These are phyloP conservation scores for Leishmania tarentolae DNA, from an alignment of 208 protist genomes.

Conservation along the genomic window DNA sequence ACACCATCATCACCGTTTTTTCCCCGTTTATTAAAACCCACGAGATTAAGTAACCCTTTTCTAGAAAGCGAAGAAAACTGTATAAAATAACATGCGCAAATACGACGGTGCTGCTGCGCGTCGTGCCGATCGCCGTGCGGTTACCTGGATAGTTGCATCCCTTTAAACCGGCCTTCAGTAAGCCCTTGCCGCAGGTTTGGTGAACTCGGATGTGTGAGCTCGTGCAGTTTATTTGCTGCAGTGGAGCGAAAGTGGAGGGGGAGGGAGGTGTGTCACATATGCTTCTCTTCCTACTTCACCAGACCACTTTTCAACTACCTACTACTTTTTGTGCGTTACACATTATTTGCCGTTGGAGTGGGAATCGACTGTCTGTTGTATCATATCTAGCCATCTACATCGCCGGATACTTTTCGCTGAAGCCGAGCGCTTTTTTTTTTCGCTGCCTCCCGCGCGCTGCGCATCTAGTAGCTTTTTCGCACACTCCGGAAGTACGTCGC, in stretches of 20 bases:
- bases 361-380: neutral
- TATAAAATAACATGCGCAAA: neutral
- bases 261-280: neutral
- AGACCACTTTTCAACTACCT: neutral
- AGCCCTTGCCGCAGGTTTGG: neutral
- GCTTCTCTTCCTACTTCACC: neutral
- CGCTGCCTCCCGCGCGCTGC: neutral
- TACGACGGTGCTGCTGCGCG: neutral
- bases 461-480: neutral
- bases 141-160: neutral
- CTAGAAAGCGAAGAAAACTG: constrained; percentile 7
- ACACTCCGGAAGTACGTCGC: neutral
- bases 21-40: constrained; percentile 19
- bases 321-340: neutral
- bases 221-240: neutral
- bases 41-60: constrained; percentile 18
- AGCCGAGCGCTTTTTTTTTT: neutral
- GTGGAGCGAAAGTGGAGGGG: neutral
- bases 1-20: constrained; percentile 19
- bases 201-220: neutral
- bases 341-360: neutral
- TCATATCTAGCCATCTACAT: neutral
- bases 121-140: neutral
- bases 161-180: neutral
- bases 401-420: neutral